A percentile compares a stretch with the other conserved stretches of the same genome.
Conservation (phyloP, 805 yeast species). For the Suhomyces canberraensis region DNA sequence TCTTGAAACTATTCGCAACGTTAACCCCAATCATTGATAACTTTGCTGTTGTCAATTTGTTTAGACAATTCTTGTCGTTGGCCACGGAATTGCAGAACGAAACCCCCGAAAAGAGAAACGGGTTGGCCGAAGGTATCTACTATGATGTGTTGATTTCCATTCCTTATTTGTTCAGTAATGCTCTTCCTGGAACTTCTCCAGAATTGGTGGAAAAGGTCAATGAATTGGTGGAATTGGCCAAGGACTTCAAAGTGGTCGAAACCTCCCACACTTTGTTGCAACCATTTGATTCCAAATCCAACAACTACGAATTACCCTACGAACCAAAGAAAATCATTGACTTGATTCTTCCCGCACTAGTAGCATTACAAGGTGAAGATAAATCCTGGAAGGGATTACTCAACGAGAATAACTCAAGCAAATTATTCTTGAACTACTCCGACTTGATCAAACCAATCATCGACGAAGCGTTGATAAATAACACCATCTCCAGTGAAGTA, state of each 20-base stretch:
- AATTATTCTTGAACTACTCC: slow-evolving; percentile 31
- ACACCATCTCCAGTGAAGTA: slow-evolving; percentile 36
- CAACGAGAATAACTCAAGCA: slow-evolving; percentile 12
- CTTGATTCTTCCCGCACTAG: slow-evolving; percentile 50
- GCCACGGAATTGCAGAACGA: slow-evolving; percentile 54
- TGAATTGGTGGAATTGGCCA: slow-evolving; percentile 47
- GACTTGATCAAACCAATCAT: slow-evolving; percentile 32
- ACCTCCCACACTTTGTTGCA: slow-evolving; percentile 22
- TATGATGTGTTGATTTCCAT: slow-evolving; percentile 58
- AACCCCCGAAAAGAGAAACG: slow-evolving; percentile 38
- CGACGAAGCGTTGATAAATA: slow-evolving; percentile 29
- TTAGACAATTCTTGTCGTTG: slow-evolving; percentile 50
- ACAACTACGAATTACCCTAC: slow-evolving; percentile 44
- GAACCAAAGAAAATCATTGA: slow-evolving; percentile 46
- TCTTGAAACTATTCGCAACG: slow-evolving; percentile 66
- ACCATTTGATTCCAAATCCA: slow-evolving; percentile 36
- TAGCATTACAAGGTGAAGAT: slow-evolving; percentile 30
- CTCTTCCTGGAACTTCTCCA: slow-evolving; percentile 20
- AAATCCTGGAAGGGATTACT: slow-evolving; percentile 40
- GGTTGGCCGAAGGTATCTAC: slow-evolving; percentile 66
- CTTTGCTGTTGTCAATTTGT: slow-evolving; percentile 36
- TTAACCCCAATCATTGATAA: slow-evolving; percentile 62
- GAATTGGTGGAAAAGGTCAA: slow-evolving; percentile 34
- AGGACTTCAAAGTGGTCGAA: slow-evolving; percentile 30
- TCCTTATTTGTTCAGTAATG: slow-evolving; percentile 58